Base-by-base conservation (phyloP, 169 alveolate species). In the Amoebophrya sp. region DNA sequence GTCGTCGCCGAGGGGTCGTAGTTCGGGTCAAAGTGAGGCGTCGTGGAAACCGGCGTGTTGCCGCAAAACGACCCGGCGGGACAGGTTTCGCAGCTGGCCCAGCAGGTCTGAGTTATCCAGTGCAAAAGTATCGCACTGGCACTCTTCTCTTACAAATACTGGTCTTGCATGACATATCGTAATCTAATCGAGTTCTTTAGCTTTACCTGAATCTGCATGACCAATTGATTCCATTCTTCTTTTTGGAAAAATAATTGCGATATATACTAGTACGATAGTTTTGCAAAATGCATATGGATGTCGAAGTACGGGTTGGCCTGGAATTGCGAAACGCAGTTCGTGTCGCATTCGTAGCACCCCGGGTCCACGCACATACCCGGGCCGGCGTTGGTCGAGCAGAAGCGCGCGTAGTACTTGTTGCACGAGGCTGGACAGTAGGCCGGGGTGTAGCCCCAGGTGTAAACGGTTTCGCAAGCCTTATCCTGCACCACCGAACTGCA, bases 71-170 rank as follows among this genome's bases (percentile, higher is more conserved):
- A 12, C 35, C 35, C 35, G 10, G 39, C 0, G 7, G 83, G 83
- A 66, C 83, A 66, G 39, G 83, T 66, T n/a, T 66, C 83, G 35
- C 83, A 66, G 83, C 83, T 66, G 29, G 83, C 83, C 83, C 83
- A 66, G 83, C 83, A 66, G 29, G 83, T 66, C 83, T 7, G 35
- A 25, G n/a, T n/a, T n/a, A n/a, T n/a, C n/a, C n/a, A n/a, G n/a
- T n/a, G n/a, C n/a, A n/a, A n/a, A n/a, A n/a, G n/a, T n/a, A n/a
- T n/a, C n/a, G n/a, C n/a, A n/a, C n/a, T n/a, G n/a, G n/a, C n/a
- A n/a, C n/a, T n/a, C n/a, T n/a, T n/a, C n/a, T n/a, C n/a, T n/a
- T n/a, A n/a, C n/a, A n/a, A n/a, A n/a, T n/a, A n/a, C n/a, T n/a
- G n/a, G n/a, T n/a, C n/a, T n/a, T n/a, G n/a, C n/a, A n/a, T n/a